Evolutionary conservation across 306 rosid species (phyloP), one percentile per base, ranked within the genome.

Genomic region (Lagenaria siceraria): DNA sequence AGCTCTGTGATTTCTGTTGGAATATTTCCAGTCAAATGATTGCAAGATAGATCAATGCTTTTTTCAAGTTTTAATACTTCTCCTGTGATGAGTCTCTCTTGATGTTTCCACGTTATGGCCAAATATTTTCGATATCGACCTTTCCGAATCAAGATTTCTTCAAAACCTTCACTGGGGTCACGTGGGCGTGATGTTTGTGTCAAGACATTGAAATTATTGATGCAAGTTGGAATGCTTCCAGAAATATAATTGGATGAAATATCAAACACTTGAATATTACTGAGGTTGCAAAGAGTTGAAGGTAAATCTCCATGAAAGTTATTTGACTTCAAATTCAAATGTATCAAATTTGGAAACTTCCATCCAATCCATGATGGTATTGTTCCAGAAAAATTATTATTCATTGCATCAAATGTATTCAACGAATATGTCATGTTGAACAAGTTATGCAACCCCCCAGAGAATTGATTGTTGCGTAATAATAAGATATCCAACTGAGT

Each of bases 401-500:
- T 13, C 52, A 46, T 46, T 46, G 52, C 48, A 63, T 63, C 71
- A 31, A 63, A 0, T 6, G 3, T 14, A 2, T 0, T 0, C 70
- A 63, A 63, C 1, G 2, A 0, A n/a, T n/a, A n/a, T 17, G 70
- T 33, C 0, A 31, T 0, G 24, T 33, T 63, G 70, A 17, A 63
- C 11, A 29, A 63, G 8, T 1, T 2, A 63, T 0, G 2, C 6
- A 29, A 31, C 13, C 24, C 70, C 0, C 46, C 24, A 1, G 46
- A 15, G 25, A 63, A 63, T 18, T 63, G 12, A 63, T 63, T 63
- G 13, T 63, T 31, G n/a, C 46, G 24, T 33, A 63, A 29, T 17
- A 15, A 0, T 18, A 63, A 33, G 19, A 12, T 2, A 0, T 17
- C 1, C 43, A 63, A 35, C 0, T 10, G 0, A 33, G 0, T 29